Percentiles rank a stretch among this genome's conserved stretches.
Conservation (phyloP, 192 early-diverging fungal species). For the Umbelopsis sp. region DNA sequence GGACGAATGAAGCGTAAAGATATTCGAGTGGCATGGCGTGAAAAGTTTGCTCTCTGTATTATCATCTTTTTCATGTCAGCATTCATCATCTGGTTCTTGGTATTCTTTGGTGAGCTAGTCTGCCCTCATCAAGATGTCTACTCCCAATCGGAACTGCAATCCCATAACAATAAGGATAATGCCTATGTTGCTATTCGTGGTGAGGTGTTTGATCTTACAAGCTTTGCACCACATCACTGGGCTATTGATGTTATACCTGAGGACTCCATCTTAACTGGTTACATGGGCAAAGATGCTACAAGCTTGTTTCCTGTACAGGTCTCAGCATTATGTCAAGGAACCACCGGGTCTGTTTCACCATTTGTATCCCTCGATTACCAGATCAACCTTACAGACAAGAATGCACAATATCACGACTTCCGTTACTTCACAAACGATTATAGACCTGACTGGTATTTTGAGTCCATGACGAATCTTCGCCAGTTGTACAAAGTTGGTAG, state of each 20-base stretch:
- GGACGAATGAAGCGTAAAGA: conserved; percentile 81
- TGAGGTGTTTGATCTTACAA: conserved; percentile 79
- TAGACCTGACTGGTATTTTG: conserved; percentile 71
- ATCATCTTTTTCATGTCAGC: conserved; percentile 80
- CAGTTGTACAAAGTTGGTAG: conserved; percentile 67
- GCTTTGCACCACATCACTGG: conserved; percentile 62
- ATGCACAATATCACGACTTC: conserved; percentile 73
- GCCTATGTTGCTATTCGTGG: conserved; percentile 76
- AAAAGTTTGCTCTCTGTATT: conserved; percentile 91
- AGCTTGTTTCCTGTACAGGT: conserved; percentile 73
- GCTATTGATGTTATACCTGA: conserved; percentile 58
- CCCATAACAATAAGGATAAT: conserved; percentile 45
- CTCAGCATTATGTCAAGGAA: conserved; percentile 64
- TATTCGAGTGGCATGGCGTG: conserved; percentile 94
- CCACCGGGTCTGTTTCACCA: conserved; percentile 55
- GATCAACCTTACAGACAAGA: conserved; percentile 47
- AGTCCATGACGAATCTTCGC: conserved; percentile 62
- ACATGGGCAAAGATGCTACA: conserved; percentile 68
- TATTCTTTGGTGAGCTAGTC: conserved; percentile 70
- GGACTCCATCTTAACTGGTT: conserved; percentile 64
- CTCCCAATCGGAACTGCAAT: conserved; percentile 59
- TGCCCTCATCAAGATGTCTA: conserved; percentile 79
- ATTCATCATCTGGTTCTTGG: conserved; percentile 86
- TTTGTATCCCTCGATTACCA: conserved; percentile 52
- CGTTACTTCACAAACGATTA: conserved; percentile 62